Conservation (phyloP, 192 early-diverging fungal species). For the Backusella macrospora region DNA sequence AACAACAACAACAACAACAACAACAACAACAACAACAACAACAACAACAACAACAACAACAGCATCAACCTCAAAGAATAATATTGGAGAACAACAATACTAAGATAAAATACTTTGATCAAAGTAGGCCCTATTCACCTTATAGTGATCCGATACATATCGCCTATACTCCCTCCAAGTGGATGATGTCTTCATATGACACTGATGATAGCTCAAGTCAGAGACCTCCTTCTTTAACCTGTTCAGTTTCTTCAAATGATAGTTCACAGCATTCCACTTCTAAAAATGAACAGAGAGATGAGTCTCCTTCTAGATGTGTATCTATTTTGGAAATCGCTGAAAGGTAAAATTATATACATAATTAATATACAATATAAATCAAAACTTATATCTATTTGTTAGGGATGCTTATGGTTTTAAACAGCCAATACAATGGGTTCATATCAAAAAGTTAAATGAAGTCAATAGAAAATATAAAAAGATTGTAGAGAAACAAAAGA, state of each 20-base stretch:
- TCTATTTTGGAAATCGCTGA: background rate
- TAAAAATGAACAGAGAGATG: background rate
- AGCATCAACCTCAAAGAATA: background rate
- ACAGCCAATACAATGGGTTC: constrained; percentile 52
- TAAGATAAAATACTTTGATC: background rate
- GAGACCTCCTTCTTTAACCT: background rate
- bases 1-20: background rate
- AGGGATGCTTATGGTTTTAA: constrained; percentile 66
- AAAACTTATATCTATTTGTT: constrained; percentile 8
- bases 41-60: background rate
- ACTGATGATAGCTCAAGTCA: background rate
- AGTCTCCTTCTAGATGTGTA: no score
- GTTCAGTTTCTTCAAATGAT: constrained; percentile 3
- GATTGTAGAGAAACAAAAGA: constrained; percentile 47
- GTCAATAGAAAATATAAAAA: constrained; percentile 55
- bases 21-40: background rate
- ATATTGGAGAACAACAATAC: background rate
- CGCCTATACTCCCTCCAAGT: background rate
- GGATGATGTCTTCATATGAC: background rate
- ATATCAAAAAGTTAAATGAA: constrained; percentile 46
- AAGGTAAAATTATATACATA: background rate
- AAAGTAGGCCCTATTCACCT: constrained; percentile 18
- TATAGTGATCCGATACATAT: background rate
- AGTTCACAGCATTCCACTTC: background rate
- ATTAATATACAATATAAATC: background rate